phyloP scores from a whole-genome alignment of 176 grass and related monocot species.

The Pontederia crassipes region DNA sequence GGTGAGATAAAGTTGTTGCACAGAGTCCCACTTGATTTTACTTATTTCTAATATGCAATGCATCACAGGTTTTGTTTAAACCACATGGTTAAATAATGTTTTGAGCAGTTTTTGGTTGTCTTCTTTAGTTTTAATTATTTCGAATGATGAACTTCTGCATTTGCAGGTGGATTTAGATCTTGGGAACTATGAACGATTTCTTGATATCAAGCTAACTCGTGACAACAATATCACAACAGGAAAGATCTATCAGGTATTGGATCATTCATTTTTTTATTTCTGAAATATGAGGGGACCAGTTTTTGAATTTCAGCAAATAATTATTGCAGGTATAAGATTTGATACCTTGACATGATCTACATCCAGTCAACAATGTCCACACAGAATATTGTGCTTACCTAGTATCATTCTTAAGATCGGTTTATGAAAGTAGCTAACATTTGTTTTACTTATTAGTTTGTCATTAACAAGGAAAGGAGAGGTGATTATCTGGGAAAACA shows the following conservation, averaged over 20 bases:
- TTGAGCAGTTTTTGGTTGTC: slow-evolving; percentile 1
- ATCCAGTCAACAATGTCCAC: too few relatives aligned
- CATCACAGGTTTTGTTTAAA: not conserved
- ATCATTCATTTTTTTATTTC: too few relatives aligned
- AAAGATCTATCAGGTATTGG: slow-evolving; percentile 86
- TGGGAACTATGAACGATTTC: slow-evolving; percentile 95
- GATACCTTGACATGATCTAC: too few relatives aligned
- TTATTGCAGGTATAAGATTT: too few relatives aligned
- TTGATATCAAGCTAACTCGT: slow-evolving; percentile 87
- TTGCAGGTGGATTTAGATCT: slow-evolving; percentile 95
- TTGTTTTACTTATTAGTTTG: slow-evolving; percentile 5
- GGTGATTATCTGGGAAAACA: slow-evolving; percentile 48
- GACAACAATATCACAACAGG: slow-evolving; percentile 99
- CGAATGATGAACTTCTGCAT: not conserved
- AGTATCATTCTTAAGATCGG: too few relatives aligned
- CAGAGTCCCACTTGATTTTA: not conserved
- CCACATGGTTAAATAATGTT: not conserved
- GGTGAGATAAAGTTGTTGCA: slow-evolving; percentile 52
- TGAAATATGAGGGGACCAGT: too few relatives aligned
- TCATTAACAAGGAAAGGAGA: slow-evolving; percentile 44
- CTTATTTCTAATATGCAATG: not conserved
- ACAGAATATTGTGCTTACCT: too few relatives aligned
- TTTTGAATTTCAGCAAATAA: too few relatives aligned
- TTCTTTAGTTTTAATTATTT: slow-evolving; percentile 15
- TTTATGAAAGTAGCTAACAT: too few relatives aligned